These are phyloP conservation scores for Stagonosporopsis rhizophila DNA, from an alignment of 2,329 filamentous ascomycete genomes.

Conservation along the genomic window DNA sequence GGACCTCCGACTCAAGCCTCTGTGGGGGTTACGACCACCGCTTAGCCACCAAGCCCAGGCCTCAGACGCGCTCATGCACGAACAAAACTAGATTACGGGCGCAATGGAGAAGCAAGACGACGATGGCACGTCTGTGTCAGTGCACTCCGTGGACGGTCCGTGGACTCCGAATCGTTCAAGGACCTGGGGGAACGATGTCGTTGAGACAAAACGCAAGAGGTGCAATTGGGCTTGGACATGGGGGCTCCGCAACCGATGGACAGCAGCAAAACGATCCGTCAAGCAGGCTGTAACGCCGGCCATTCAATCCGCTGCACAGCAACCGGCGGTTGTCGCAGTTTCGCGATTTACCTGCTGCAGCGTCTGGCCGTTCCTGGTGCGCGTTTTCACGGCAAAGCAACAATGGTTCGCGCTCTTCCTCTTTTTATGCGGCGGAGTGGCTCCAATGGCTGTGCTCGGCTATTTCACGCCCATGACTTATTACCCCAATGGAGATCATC, in stretches of 20 bases:
- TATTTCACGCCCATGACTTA: conserved; percentile 6
- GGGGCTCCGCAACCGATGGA: conserved; percentile 7
- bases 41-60: background rate
- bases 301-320: background rate
- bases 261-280: background rate
- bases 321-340: background rate
- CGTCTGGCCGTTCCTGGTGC: background rate
- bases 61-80: background rate
- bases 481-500: background rate
- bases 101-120: conserved; percentile 8
- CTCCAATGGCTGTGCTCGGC: conserved; percentile 21
- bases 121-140: background rate
- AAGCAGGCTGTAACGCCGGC: background rate
- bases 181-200: conserved; percentile 16
- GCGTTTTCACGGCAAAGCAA: conserved; percentile 10
- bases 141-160: conserved; percentile 2
- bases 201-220: background rate
- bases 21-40: background rate
- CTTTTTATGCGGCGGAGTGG: conserved; percentile 13
- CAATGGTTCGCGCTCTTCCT: conserved; percentile 22
- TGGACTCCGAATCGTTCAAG: background rate
- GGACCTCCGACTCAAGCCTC: background rate
- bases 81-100: background rate
- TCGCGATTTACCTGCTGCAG: background rate
- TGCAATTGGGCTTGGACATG: conserved; percentile 10